A percentile compares a stretch with the other conserved stretches of the same genome.
phyloP scores from a whole-genome alignment of 257 asterid species.

The Solanum piurae region DNA sequence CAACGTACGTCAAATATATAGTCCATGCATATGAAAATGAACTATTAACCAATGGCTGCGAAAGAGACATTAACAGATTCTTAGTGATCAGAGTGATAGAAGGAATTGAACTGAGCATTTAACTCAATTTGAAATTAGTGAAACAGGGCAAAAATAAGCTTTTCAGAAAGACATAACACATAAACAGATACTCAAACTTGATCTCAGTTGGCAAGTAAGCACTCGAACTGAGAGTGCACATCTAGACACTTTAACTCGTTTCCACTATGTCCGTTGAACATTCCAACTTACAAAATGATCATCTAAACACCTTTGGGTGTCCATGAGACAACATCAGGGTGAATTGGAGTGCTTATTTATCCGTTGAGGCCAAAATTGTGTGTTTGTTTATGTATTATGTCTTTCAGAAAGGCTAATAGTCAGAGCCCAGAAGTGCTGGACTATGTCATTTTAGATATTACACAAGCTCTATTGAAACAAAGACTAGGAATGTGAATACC shows the following conservation, averaged over 20 bases:
- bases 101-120: background rate
- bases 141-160: background rate
- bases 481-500: conserved; percentile 22
- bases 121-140: background rate
- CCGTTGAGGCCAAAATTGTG: background rate
- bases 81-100: background rate
- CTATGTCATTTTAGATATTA: background rate
- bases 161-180: background rate
- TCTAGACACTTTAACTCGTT: background rate
- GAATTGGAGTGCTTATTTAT: background rate
- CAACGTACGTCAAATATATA: conserved; percentile 87
- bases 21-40: conserved; percentile 76
- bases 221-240: background rate
- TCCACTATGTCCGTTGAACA: background rate
- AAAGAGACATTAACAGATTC: background rate
- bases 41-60: conserved; percentile 74
- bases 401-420: background rate
- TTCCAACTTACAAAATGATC: no score
- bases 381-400: background rate
- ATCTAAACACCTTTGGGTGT: no score
- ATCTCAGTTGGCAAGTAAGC: background rate
- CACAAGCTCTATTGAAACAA: background rate
- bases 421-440: background rate
- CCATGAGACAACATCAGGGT: background rate
- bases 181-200: background rate